A percentile compares a stretch with the other conserved stretches of the same genome.
Conservation (phyloP, 805 yeast species). For the Komagataella populi region DNA sequence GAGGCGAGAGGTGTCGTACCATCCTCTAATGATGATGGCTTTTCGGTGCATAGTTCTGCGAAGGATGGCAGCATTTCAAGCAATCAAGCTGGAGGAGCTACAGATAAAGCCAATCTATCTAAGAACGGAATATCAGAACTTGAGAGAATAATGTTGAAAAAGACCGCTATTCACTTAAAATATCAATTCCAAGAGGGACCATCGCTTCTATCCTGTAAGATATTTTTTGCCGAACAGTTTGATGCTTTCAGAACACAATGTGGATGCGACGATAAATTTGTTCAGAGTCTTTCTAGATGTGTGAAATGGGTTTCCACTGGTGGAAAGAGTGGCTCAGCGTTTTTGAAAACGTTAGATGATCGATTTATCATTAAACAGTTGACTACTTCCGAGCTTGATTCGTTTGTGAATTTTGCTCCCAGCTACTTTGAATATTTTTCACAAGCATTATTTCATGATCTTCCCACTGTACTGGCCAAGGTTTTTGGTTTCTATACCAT, state of each 20-base stretch:
- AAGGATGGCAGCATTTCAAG: neutral
- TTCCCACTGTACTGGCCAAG: conserved; percentile 90
- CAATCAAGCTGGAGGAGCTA: neutral
- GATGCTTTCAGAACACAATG: conserved; percentile 86
- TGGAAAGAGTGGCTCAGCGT: conserved; percentile 93
- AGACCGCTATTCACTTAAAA: conserved; percentile 79
- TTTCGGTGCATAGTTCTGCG: neutral
- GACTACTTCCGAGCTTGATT: conserved; percentile 78
- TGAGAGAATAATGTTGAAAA: conserved; percentile 64
- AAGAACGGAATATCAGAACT: conserved; percentile 21
- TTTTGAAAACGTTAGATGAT: conserved; percentile 83
- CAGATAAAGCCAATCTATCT: conserved; percentile 9
- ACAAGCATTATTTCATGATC: conserved; percentile 86
- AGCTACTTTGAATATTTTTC: conserved; percentile 93
- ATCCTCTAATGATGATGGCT: neutral
- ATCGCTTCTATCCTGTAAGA: conserved; percentile 78
- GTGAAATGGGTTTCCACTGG: conserved; percentile 93
- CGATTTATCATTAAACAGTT: conserved; percentile 82
- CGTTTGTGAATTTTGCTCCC: conserved; percentile 92
- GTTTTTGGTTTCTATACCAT: conserved; percentile 94
- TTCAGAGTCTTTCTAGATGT: conserved; percentile 87
- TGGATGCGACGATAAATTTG: conserved; percentile 58
- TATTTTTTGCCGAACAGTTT: conserved; percentile 91
- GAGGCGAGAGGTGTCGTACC: conserved; percentile 2
- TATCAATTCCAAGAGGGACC: conserved; percentile 84